Base-by-base conservation (phyloP, 139 green algal genomes). In the Zygnema cylindricum region DNA sequence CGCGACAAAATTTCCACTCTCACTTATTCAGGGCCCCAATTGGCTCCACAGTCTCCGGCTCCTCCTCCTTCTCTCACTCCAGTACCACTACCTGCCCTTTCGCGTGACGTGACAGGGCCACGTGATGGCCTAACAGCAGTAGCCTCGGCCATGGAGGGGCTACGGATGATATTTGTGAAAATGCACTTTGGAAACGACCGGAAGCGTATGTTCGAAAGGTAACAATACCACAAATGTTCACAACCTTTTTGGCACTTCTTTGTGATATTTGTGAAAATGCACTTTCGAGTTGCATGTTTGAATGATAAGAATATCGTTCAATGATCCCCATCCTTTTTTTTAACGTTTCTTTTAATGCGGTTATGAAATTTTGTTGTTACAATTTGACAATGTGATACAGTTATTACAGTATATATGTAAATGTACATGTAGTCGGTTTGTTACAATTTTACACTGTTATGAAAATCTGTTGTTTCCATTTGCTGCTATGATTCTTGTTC, bases 161-260 rank as follows among this genome's bases (percentile, higher is more conserved):
- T 82, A 33, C 82, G 43, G 30, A 33, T 81, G 1, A 1, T 88
- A 2, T 1, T 55, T 73, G n/a, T 84, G 7, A 55, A 57, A 41
- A 57, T 86, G 79, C 54, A 86, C 41, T 86, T 76, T 76, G 79
- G 79, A n/a, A 11, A 41, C 41, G 39, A 76, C 7, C 30, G 41
- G 25, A 39, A 35, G 1, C 79, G 79, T 3, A 35, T 76, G 35
- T 86, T 69, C 7, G 76, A 84, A 33, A 84, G 36, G 76, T 84
- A 55, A 42, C 21, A 30, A 25, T 73, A 25, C 57, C 57, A 73
- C 57, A 73, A 25, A 73, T 73, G 30, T 30, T 73, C 57, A 35
- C 30, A 30, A 73, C 57, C 57, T 73, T 73, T 73, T n/a, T n/a
- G 21, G 33, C 3, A 73, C 76, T n/a, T 25, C 36, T n/a, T 35